phyloP scores from a whole-genome alignment of 257 asterid genomes.

The Solanum lycopersicoides region DNA sequence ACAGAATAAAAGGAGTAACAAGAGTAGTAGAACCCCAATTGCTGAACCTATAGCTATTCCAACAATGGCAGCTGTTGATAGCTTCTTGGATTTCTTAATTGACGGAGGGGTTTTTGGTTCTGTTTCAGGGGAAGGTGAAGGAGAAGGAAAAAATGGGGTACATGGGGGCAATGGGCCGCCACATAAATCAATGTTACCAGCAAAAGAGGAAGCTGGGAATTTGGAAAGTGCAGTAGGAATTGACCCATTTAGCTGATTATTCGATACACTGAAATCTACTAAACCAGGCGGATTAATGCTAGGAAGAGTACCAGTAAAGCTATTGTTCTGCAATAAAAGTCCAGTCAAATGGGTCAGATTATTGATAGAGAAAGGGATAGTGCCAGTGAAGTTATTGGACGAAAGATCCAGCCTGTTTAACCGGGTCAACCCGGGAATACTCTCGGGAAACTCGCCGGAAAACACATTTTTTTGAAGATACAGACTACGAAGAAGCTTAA shows the following conservation, averaged over 20 bases:
- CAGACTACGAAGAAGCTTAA: conserved; percentile 52
- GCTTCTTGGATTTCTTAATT: conserved; percentile 15
- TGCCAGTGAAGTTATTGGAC: conserved; percentile 58
- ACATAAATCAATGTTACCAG: conserved; percentile 65
- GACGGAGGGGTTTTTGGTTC: neutral
- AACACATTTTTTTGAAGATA: conserved; percentile 63
- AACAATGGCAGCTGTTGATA: conserved; percentile 67
- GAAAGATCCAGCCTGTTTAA: conserved; percentile 68
- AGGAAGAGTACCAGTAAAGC: conserved; percentile 64
- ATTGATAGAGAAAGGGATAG: conserved; percentile 64
- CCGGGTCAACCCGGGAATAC: conserved; percentile 53
- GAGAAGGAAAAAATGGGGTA: conserved; percentile 74
- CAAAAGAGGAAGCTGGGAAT: conserved; percentile 51
- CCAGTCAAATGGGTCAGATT: conserved; percentile 72
- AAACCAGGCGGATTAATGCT: conserved; percentile 48
- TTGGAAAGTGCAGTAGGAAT: conserved; percentile 50
- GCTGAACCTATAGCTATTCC: conserved; percentile 60
- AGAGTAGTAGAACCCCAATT: conserved; percentile 25
- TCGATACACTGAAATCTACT: conserved; percentile 41
- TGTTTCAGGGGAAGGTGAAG: conserved; percentile 51
- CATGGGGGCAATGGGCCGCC: conserved; percentile 82
- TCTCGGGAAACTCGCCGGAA: conserved; percentile 59
- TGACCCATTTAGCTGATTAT: conserved; percentile 82
- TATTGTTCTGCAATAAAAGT: conserved; percentile 48
- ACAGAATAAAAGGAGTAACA: conserved; percentile 36